A percentile compares a stretch with the other conserved stretches of the same genome.
Evolutionary conservation across 805 yeast species (phyloP).

Genomic region (Teunomyces atbi): DNA sequence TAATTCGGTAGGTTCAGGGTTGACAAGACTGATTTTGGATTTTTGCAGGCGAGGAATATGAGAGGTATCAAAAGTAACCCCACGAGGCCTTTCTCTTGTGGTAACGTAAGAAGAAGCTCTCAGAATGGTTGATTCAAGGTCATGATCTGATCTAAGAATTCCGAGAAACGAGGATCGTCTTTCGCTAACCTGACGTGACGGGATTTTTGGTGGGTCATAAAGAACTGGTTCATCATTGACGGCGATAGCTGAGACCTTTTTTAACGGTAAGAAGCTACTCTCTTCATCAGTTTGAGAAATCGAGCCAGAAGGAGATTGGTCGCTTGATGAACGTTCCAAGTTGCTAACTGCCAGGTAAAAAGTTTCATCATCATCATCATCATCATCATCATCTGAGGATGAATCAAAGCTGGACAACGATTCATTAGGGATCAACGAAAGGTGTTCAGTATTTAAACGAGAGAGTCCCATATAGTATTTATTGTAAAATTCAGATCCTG

Average conservation of each 20-base stretch:
- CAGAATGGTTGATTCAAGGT: constrained; percentile 1
- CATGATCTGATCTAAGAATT: neutral
- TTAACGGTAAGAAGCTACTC: neutral
- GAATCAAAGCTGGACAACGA: neutral
- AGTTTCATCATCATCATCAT: neutral
- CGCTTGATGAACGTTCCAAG: neutral
- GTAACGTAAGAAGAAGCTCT: neutral
- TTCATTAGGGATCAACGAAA: neutral
- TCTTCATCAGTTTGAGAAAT: neutral
- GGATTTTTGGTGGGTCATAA: neutral
- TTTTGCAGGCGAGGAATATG: neutral
- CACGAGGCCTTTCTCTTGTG: constrained; percentile 1
- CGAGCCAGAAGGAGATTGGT: neutral
- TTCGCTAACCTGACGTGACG: neutral
- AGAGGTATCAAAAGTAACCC: neutral
- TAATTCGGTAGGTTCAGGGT: constrained; percentile 23
- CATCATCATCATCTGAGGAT: neutral
- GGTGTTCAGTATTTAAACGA: constrained; percentile 1
- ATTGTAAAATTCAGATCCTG: neutral
- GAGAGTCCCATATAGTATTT: neutral
- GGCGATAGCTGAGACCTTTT: neutral
- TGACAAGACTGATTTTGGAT: constrained; percentile 13
- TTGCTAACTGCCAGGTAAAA: neutral
- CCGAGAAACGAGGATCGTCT: neutral
- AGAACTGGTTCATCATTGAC: neutral